Evolutionary conservation across 1,284 basidiomycete species (phyloP).

Genomic region (Tilletia caries): DNA sequence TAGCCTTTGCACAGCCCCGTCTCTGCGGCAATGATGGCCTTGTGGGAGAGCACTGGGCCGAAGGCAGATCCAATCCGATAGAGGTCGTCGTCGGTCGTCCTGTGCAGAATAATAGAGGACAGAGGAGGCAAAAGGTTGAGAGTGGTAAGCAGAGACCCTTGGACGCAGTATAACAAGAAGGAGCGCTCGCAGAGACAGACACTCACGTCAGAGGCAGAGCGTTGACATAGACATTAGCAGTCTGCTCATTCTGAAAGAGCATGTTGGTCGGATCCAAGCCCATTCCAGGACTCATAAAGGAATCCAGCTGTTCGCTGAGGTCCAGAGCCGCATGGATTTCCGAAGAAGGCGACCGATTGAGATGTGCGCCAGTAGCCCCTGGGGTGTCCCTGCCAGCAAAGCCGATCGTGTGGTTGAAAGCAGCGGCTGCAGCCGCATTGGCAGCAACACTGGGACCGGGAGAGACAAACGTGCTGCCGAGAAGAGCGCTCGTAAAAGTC

Average conservation of each 20-base stretch:
- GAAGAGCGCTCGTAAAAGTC: too few species aligned
- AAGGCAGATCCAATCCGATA: slow-evolving; percentile 34
- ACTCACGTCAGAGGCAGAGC: slow-evolving; percentile 37
- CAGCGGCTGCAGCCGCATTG: too few species aligned
- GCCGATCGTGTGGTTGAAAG: too few species aligned
- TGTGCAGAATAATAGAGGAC: slow-evolving; percentile 12
- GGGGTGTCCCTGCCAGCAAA: too few species aligned
- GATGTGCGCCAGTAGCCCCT: neutral
- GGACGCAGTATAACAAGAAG: neutral
- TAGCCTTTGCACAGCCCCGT: slow-evolving; percentile 44
- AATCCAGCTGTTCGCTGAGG: neutral
- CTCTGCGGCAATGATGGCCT: slow-evolving; percentile 44
- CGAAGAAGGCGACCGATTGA: neutral
- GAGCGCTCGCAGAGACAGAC: neutral
- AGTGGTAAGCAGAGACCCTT: neutral
- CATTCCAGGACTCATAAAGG: neutral
- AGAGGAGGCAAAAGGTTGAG: slow-evolving; percentile 2
- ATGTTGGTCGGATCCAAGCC: neutral
- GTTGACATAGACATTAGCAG: slow-evolving; percentile 41
- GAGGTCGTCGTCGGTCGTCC: slow-evolving; percentile 38
- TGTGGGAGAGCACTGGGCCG: slow-evolving; percentile 45
- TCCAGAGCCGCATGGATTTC: neutral
- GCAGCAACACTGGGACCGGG: too few species aligned
- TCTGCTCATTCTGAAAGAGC: slow-evolving; percentile 19
- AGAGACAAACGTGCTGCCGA: too few species aligned